Base-by-base conservation (phyloP, 805 yeast genomes). In the Candida insectorum region DNA sequence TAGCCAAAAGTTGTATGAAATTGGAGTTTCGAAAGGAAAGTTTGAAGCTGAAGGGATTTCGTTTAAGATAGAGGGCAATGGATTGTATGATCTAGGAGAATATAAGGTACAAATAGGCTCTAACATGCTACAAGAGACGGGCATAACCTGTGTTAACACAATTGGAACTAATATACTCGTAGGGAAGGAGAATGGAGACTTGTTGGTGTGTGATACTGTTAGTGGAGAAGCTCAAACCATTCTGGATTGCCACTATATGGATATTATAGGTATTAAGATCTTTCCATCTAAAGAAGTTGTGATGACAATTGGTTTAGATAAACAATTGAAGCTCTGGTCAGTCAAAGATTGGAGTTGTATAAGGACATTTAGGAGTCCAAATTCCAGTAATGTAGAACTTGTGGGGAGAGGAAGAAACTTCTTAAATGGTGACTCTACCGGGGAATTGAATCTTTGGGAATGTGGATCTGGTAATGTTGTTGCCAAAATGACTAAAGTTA, bases 371-470 rank as follows among this genome's bases (percentile, higher is more conserved):
- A 16, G 54, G 54, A 3, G 56, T 67, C 10, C 60, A 81, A 9
- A 71, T 75, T 2, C 81, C 5, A 29, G 37, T 18, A 40, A 66
- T 41, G 39, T 75, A 2, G 66, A 55, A 3, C 45, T 81, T 40
- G 58, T 84, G 13, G 88, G 78, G 0, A 58, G 73, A 12, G 94
- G 95, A 1, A 59, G 91, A 25, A 83, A 84, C 48, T 61, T 85
- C 38, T 41, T 81, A 13, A 70, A 81, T 5, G 60, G 78, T 8
- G 23, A 19, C 27, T 32, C 41, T 4, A 85, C 77, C 51, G 85
- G 85, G 1, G 48, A 73, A 0, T 61, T 81, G 1, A 65, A 59
- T 26, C 48, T 85, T 23, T 84, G 88, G 89, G 91, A 83, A 45
- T 75, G 86, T 51, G 80, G 84, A 0, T 48, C 70, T 1, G 86